Percentiles rank a stretch among this genome's conserved stretches.
phyloP scores from a whole-genome alignment of 306 rosid species.

The Alnus glutinosa region DNA sequence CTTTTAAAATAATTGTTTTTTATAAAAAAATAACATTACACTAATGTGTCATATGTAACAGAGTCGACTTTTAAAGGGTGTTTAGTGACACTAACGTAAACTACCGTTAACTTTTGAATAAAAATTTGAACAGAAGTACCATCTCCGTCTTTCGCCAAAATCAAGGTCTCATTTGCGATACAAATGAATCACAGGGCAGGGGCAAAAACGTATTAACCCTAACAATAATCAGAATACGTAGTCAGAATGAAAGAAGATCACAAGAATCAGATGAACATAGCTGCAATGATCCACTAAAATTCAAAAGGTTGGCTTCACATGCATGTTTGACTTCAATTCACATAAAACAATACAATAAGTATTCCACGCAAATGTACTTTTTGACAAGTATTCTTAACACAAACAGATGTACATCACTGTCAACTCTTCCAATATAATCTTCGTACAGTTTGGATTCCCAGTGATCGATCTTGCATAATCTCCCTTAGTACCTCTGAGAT shows the following conservation, averaged over 20 bases:
- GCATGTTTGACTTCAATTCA: neutral
- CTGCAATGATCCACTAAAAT: neutral
- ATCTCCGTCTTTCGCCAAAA: no score
- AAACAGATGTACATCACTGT: conserved; percentile 17
- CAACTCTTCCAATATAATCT: conserved; percentile 1
- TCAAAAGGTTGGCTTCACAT: neutral
- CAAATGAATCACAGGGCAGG: no score
- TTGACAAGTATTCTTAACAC: neutral
- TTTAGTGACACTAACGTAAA: no score
- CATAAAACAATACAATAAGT: neutral
- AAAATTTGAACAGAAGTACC: no score
- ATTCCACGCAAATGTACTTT: neutral
- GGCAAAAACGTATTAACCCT: no score
- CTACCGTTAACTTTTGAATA: no score
- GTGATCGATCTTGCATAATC: conserved; percentile 7
- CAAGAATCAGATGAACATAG: neutral
- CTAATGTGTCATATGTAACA: no score
- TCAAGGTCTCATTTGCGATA: no score
- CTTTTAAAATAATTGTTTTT: no score
- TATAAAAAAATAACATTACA: no score
- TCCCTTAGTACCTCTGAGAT: conserved; percentile 6
- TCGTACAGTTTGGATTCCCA: conserved; percentile 9
- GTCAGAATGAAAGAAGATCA: no score
- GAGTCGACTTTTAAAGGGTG: no score
- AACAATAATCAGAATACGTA: neutral